A percentile compares a stretch with the other conserved stretches of the same genome.
These are phyloP conservation scores for Elongisporangium prolatum DNA, from an alignment of 352 stramenopile genomes.

Conservation along the genomic window DNA sequence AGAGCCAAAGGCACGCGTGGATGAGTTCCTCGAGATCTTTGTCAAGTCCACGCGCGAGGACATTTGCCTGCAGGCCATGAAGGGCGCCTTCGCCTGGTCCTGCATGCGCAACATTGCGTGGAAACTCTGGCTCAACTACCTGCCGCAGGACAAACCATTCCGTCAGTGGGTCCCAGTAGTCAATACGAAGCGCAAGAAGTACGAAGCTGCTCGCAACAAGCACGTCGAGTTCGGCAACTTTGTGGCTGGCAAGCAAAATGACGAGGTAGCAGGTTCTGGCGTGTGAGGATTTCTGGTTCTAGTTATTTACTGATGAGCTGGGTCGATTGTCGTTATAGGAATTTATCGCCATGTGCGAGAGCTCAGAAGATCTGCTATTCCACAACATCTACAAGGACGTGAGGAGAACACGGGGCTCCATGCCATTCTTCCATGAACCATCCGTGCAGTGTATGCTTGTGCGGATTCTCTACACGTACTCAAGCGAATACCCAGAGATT, in stretches of 20 bases:
- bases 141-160: constrained; percentile 45
- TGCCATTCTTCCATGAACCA: constrained; percentile 52
- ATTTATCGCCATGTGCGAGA: constrained; percentile 57
- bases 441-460: constrained; percentile 53
- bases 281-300: neutral
- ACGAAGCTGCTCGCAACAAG: constrained; percentile 24
- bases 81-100: constrained; percentile 63
- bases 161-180: constrained; percentile 30
- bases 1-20: constrained; percentile 35
- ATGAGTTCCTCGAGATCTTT: constrained; percentile 75
- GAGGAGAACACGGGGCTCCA: constrained; percentile 47
- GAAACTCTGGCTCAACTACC: constrained; percentile 65
- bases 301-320: neutral
- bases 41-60: constrained; percentile 47
- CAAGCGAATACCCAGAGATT: constrained; percentile 48
- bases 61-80: constrained; percentile 43
- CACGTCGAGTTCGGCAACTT: constrained; percentile 31
- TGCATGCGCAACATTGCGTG: constrained; percentile 67
- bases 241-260: constrained; percentile 20
- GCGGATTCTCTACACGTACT: constrained; percentile 70
- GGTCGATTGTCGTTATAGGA: constrained; percentile 5
- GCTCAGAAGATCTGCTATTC: constrained; percentile 38
- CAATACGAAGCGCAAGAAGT: constrained; percentile 34
- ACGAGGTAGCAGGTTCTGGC: too few relatives aligned
- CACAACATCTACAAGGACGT: constrained; percentile 77